A percentile compares a stretch with the other conserved stretches of the same genome.
phyloP scores from a whole-genome alignment of 106 monocot genomes.

The Acorus gramineus region DNA sequence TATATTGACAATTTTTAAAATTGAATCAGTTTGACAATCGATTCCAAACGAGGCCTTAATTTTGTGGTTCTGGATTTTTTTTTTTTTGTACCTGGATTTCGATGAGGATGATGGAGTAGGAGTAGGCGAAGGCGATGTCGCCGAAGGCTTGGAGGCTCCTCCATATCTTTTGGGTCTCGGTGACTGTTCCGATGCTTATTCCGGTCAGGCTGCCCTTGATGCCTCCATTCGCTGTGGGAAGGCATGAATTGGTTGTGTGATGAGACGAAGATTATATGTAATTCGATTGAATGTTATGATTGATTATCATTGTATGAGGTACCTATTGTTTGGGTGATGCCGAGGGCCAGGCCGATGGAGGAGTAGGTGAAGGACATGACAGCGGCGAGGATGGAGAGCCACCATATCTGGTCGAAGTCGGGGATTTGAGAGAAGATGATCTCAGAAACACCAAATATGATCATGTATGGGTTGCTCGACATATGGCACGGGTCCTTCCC shows the following conservation, averaged over 20 bases:
- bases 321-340: constrained; percentile 34
- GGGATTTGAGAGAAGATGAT: constrained; percentile 36
- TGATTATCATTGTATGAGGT: not conserved
- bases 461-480: constrained; percentile 39
- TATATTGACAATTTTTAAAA: no score
- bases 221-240: constrained; percentile 31
- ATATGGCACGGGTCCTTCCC: constrained; percentile 18
- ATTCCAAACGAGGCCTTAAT: constrained; percentile 19
- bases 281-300: not conserved
- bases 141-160: constrained; percentile 40
- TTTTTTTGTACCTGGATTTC: constrained; percentile 41
- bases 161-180: constrained; percentile 33
- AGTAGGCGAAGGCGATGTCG: constrained; percentile 51
- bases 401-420: constrained; percentile 36
- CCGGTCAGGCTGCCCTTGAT: constrained; percentile 62
- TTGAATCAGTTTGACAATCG: constrained; percentile 3
- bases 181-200: constrained; percentile 32
- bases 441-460: constrained; percentile 25
- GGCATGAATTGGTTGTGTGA: not conserved
- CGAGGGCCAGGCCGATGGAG: constrained; percentile 33
- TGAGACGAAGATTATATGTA: not conserved
- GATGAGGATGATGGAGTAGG: constrained; percentile 42
- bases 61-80: constrained; percentile 7
- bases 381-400: constrained; percentile 41
- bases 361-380: constrained; percentile 50